Evolutionary conservation across 345 rosid species (phyloP), one percentile per base, ranked within the genome.

Genomic region (Isatis tinctoria): DNA sequence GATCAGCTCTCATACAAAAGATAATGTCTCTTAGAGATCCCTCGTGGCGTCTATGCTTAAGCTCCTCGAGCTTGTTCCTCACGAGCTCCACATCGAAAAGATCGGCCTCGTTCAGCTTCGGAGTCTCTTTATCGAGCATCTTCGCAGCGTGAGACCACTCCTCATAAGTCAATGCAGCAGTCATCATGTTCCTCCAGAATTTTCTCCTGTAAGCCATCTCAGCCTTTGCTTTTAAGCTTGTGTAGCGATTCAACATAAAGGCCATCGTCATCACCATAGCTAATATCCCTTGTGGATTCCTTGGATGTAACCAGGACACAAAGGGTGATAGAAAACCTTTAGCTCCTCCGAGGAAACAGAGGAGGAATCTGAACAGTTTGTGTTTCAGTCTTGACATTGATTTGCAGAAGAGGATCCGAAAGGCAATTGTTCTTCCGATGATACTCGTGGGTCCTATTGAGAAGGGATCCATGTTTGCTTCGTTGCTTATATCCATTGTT

Each of bases 121-220:
- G 90, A 7, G 97, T 85, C 78, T 92, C 99, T 80, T 75, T 95
- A 64, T 95, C 99, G 12, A 92, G 96, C 98, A 95, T 95, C 85
- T 90, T 92, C 6, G 99, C 96, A 20, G 99, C 98, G 72, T 92
- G 99, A 69, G 93, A 88, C 99, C 99, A 95, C 74, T 95, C 99
- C 83, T 95, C 99, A 13, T 90, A 87, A 12, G 96, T 88, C 83
- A 92, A 75, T 3, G 98, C 94, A 35, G 85, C 57, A 73, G 87
- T 92, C 97, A 85, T 92, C 98, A 90, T 85, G 71, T 92, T 90
- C 86, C 98, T 81, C 99, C 99, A 95, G 75, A 92, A 95, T 71
- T 95, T 95, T 72, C 98, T 88, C 70, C 93, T 71, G 62, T 95
- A 95, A n/a, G 94, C 99, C 97, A 90, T 88, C 74, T 95, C 98